phyloP scores from a whole-genome alignment of 257 asterid species.

The Gentiana dahurica region DNA sequence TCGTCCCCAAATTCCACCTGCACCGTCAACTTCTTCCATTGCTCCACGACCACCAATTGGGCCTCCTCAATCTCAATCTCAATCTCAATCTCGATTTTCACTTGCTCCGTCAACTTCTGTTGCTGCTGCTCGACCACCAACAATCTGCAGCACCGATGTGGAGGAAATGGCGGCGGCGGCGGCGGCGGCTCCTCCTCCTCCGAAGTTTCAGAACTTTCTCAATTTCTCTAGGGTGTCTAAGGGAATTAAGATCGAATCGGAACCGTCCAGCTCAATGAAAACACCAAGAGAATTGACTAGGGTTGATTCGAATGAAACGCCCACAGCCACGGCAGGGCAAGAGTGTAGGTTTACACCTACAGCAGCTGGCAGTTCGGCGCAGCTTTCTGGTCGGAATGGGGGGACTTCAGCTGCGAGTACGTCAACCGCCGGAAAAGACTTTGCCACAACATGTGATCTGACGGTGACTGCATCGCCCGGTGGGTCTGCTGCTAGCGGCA shows the following conservation, averaged over 20 bases:
- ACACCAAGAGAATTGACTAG: conserved; percentile 30
- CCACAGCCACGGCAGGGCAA: conserved; percentile 10
- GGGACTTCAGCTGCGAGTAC: conserved; percentile 16
- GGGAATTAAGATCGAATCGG: conserved; percentile 26
- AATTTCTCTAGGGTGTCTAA: conserved; percentile 47
- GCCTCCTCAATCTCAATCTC: too few species aligned
- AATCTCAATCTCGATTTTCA: too few species aligned
- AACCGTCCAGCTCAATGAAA: conserved; percentile 18
- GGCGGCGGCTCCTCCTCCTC: conserved; percentile 9
- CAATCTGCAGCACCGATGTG: conserved; percentile 1
- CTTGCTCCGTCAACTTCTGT: too few species aligned
- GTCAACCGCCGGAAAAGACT: conserved; percentile 20
- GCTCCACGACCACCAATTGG: conserved; percentile 29
- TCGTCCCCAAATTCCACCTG: conserved; percentile 8
- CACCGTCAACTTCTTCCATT: background rate
- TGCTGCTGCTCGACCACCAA: too few species aligned
- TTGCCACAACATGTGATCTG: conserved; percentile 32
- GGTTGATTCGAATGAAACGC: conserved; percentile 46
- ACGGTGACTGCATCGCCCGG: conserved; percentile 50
- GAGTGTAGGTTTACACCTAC: conserved; percentile 22
- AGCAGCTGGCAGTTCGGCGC: conserved; percentile 16
- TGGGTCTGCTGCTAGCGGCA: conserved; percentile 39
- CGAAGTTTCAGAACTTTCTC: conserved; percentile 26
- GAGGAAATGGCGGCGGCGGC: background rate
- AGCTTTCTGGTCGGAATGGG: conserved; percentile 13